Evolutionary conservation across 176 grass and related monocot species (phyloP).

Genomic region (Hsuehochloa calcarea): DNA sequence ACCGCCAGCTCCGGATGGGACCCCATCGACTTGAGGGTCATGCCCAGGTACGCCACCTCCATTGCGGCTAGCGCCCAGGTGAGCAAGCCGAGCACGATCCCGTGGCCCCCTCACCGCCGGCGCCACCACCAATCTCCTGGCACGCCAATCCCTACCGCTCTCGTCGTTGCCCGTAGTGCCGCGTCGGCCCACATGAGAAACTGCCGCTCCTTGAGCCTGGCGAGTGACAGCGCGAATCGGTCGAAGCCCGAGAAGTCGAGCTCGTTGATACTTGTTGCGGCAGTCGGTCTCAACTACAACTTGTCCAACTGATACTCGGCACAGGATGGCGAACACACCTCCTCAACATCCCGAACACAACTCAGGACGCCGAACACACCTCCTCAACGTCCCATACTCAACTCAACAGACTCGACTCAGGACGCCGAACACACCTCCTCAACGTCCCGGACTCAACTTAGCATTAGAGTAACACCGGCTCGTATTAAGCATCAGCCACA

Average conservation of each 20-base stretch:
- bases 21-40: slow-evolving; percentile 64
- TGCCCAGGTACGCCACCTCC: slow-evolving; percentile 64
- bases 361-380: too few relatives aligned
- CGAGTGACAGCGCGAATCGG: slow-evolving; percentile 69
- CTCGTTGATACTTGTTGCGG: too few relatives aligned
- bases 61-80: slow-evolving; percentile 45
- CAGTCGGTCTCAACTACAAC: too few relatives aligned
- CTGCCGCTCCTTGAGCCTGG: slow-evolving; percentile 53
- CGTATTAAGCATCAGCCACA: too few relatives aligned
- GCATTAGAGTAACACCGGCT: too few relatives aligned
- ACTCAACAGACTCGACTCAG: too few relatives aligned
- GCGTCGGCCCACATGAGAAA: slow-evolving; percentile 46
- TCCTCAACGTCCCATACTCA: too few relatives aligned
- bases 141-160: slow-evolving; percentile 39
- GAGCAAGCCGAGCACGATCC: slow-evolving; percentile 58
- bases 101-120: slow-evolving; percentile 59
- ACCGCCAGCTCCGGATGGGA: slow-evolving; percentile 81
- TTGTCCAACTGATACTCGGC: too few relatives aligned
- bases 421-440: too few relatives aligned
- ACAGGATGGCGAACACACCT: too few relatives aligned
- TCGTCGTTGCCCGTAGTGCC: slow-evolving; percentile 36
- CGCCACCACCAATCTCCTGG: slow-evolving; percentile 25
- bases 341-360: too few relatives aligned
- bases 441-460: too few relatives aligned
- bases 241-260: slow-evolving; percentile 71